A percentile compares a stretch with the other conserved stretches of the same genome.
Conservation (phyloP, 768 basidiomycete genomes). For the Antrodiella citrinella region DNA sequence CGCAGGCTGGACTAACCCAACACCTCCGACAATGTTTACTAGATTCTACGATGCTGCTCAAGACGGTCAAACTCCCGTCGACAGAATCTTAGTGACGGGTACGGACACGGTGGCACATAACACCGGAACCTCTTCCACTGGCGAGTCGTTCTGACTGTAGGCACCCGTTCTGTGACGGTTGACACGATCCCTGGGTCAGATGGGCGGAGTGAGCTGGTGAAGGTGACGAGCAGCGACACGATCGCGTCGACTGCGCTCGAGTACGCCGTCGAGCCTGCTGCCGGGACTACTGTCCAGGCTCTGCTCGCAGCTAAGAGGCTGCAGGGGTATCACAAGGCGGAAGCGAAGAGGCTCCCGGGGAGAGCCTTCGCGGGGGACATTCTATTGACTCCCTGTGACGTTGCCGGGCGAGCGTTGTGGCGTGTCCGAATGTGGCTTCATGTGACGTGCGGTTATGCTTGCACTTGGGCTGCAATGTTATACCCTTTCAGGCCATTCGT, state of each 20-base stretch:
- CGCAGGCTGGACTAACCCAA: too few relatives aligned
- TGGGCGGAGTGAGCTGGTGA: not conserved
- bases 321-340: not conserved
- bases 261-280: not conserved
- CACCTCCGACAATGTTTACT: too few relatives aligned
- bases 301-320: not conserved
- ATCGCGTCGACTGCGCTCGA: not conserved
- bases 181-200: not conserved
- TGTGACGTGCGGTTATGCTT: too few relatives aligned
- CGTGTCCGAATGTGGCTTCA: too few relatives aligned
- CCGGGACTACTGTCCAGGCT: not conserved
- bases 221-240: not conserved
- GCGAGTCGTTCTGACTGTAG: not conserved
- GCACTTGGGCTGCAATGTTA: too few relatives aligned
- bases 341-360: not conserved
- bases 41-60: too few relatives aligned
- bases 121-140: not conserved
- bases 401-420: not conserved
- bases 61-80: too few relatives aligned
- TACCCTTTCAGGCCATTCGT: too few relatives aligned
- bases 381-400: not conserved
- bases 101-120: too few relatives aligned
- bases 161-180: not conserved
- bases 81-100: too few relatives aligned
- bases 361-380: not conserved